These are phyloP conservation scores for Trametes villosa DNA, from an alignment of 768 basidiomycete genomes.

Conservation along the genomic window DNA sequence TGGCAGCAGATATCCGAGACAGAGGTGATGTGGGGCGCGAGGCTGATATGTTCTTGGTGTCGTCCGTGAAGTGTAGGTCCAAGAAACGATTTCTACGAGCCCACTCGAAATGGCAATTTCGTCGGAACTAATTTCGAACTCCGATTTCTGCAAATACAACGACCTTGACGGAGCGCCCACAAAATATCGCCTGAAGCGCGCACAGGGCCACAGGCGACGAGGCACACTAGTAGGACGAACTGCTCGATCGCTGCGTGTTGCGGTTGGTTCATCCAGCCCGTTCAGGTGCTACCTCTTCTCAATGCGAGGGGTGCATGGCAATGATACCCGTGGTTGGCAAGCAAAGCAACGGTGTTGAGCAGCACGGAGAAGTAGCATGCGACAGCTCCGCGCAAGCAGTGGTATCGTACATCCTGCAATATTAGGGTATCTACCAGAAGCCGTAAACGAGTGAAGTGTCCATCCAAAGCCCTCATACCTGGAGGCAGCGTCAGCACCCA, in stretches of 20 bases:
- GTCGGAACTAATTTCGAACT: neutral
- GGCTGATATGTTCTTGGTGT: too few relatives aligned
- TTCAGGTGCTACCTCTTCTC: too few relatives aligned
- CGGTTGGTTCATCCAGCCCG: too few relatives aligned
- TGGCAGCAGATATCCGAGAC: neutral
- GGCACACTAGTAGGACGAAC: too few relatives aligned
- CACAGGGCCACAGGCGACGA: too few relatives aligned
- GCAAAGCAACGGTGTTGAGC: too few relatives aligned
- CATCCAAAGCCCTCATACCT: constrained; percentile 25
- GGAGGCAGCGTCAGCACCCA: neutral
- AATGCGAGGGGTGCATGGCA: too few relatives aligned
- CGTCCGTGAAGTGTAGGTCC: constrained; percentile 15
- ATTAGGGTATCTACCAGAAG: constrained; percentile 23
- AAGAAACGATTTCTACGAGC: neutral
- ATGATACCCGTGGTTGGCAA: too few relatives aligned
- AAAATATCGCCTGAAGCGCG: neutral
- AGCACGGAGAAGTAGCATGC: neutral
- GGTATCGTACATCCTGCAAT: constrained; percentile 23
- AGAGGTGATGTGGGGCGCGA: neutral
- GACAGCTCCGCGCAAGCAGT: neutral
- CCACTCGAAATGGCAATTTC: constrained; percentile 4
- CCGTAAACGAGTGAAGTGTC: neutral
- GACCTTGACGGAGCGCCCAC: neutral
- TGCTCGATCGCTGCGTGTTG: too few relatives aligned
- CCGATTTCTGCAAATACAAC: too few relatives aligned